Evolutionary conservation across 228 moss, liverwort and hornwort species (phyloP), one percentile per base, ranked within the genome.

Genomic region (Sphagnum fallax): DNA sequence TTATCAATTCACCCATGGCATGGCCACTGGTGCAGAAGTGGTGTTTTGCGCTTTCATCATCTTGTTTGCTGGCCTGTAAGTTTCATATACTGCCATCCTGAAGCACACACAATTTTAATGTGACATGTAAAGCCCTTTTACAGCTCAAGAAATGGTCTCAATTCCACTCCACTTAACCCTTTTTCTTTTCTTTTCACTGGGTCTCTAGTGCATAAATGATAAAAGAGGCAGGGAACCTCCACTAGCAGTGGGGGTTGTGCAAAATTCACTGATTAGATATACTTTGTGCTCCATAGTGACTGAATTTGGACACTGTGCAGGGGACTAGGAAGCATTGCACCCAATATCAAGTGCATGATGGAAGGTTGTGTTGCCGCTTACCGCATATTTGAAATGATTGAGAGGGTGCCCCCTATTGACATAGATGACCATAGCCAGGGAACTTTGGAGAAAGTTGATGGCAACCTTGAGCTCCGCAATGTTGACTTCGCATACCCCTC

Each of bases 401-500:
- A 86, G 68, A 74, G 87, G 53, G 76, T 87, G 47, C 91, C 94
- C 49, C 80, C 77, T 60, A 94, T 94, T 62, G 94, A 91, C 51
- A 61, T 89, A 8, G 85, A 89, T 63, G 74, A 89, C 67, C 55
- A 66, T 50, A 73, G 70, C 47, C 91, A 89, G 5, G 73, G 69
- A 49, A 76, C 74, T 51, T 69, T 85, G 65, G 57, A 78, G 66
- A 87, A 75, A 65, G 63, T 94, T 49, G 57, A 81, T 5, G 93
- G 89, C 4, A 73, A 78, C 49, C 62, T 94, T 16, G 89, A 89
- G 63, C 68, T 94, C 4, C 71, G 77, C 49, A 75, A 89, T 61
- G 74, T 94, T 5, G 66, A 77, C 52, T 94, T 91, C 66, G 79
- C 80, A 0, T 94, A 94, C 72, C 93, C 91, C n/a, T 83, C 91